These are phyloP conservation scores for Globisporangium nodosum DNA, from an alignment of 352 stramenopile species.

Conservation along the genomic window DNA sequence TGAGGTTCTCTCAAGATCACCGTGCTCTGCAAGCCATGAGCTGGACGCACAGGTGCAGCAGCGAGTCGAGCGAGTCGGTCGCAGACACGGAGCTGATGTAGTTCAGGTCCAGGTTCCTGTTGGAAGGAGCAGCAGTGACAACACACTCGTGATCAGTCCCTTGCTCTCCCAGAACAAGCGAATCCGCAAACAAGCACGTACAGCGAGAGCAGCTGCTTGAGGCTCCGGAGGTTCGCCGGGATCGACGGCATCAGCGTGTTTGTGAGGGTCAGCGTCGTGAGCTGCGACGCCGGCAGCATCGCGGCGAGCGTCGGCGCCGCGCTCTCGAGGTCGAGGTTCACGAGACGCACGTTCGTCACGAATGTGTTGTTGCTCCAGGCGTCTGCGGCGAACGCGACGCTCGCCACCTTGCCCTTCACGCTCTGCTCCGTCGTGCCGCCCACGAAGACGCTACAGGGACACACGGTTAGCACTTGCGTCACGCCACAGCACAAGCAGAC, in stretches of 20 bases:
- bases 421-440: constrained; percentile 35
- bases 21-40: not conserved
- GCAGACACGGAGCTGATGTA: constrained; percentile 5
- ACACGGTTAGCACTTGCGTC: not conserved
- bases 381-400: constrained; percentile 24
- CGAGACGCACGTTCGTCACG: constrained; percentile 30
- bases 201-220: constrained; percentile 9
- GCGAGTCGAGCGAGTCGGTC: constrained; percentile 1
- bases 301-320: not conserved
- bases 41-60: constrained; percentile 9
- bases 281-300: constrained; percentile 10
- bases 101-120: constrained; percentile 11
- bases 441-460: constrained; percentile 28
- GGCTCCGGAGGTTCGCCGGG: constrained; percentile 4
- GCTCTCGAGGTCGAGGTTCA: constrained; percentile 9
- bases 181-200: not conserved
- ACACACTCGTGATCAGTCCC: not conserved
- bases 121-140: not conserved
- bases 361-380: constrained; percentile 27
- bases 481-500: no score
- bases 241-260: constrained; percentile 8
- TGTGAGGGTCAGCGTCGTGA: constrained; percentile 4
- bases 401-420: constrained; percentile 36
- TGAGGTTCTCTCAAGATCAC: no score
- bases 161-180: no score